Percentiles rank a stretch among this genome's conserved stretches.
These are phyloP conservation scores for Globisporangium perplexum DNA, from an alignment of 352 stramenopile genomes.

Conservation along the genomic window DNA sequence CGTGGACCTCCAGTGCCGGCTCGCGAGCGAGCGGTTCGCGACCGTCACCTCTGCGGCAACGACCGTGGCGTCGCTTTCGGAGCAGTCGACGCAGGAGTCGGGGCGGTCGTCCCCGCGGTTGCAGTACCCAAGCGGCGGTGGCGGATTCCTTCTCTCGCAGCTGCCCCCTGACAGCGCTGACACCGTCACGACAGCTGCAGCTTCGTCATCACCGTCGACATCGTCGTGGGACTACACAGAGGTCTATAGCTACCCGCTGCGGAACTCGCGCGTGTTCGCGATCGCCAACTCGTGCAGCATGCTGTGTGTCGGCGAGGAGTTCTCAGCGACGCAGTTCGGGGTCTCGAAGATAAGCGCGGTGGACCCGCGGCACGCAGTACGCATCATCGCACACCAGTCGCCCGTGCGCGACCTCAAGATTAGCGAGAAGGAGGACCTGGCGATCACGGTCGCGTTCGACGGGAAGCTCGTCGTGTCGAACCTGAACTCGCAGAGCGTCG, in stretches of 20 bases:
- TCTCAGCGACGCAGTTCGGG: slow-evolving; percentile 24
- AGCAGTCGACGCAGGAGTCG: background rate
- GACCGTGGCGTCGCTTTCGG: background rate
- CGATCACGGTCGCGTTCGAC: slow-evolving; percentile 56
- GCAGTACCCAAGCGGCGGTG: background rate
- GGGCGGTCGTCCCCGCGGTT: background rate
- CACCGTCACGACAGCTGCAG: background rate
- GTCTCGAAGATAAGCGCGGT: slow-evolving; percentile 37
- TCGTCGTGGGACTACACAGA: slow-evolving; percentile 28
- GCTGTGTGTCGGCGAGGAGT: slow-evolving; percentile 46
- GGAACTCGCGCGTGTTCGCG: slow-evolving; percentile 45
- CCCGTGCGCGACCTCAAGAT: slow-evolving; percentile 56
- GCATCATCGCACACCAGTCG: slow-evolving; percentile 33
- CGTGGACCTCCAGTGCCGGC: slow-evolving; percentile 18
- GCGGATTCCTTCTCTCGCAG: slow-evolving; percentile 3
- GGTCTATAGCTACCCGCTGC: slow-evolving; percentile 28
- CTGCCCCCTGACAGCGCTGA: background rate
- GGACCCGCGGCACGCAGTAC: slow-evolving; percentile 22
- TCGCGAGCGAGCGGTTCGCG: slow-evolving; percentile 18
- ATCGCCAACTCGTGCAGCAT: slow-evolving; percentile 39
- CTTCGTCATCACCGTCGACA: background rate
- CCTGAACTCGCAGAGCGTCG: slow-evolving; percentile 33
- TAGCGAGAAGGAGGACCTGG: slow-evolving; percentile 21
- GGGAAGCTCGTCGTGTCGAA: slow-evolving; percentile 45
- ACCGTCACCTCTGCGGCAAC: background rate